Percentiles rank a stretch among this genome's conserved stretches.
Conservation (phyloP, 169 alveolate genomes). For the Cryptosporidium xiaoi region DNA sequence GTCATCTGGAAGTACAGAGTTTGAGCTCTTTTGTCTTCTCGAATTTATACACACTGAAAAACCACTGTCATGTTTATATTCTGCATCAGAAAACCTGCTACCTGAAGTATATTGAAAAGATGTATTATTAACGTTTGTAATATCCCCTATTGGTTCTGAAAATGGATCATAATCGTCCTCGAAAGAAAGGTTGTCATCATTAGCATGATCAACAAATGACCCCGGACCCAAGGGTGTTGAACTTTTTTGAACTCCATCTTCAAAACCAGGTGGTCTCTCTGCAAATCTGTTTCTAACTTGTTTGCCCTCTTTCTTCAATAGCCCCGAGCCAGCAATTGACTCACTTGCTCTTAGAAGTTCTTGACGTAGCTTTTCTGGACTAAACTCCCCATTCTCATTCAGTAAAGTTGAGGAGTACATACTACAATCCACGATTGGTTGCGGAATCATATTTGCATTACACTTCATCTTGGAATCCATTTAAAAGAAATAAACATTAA, state of each 20-base stretch:
- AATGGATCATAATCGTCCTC: slow-evolving; percentile 74
- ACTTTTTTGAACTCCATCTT: slow-evolving; percentile 2
- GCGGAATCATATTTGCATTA: slow-evolving; percentile 48
- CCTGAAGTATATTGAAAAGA: not conserved
- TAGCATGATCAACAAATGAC: slow-evolving; percentile 1
- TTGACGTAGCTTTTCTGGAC: slow-evolving; percentile 51
- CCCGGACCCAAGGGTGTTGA: slow-evolving; percentile 6
- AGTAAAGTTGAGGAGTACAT: slow-evolving; percentile 68
- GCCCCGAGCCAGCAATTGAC: slow-evolving; percentile 5
- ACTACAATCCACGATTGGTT: slow-evolving; percentile 63
- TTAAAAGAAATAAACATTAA: not conserved
- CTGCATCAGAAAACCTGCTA: slow-evolving; percentile 22
- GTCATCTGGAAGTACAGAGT: slow-evolving; percentile 67
- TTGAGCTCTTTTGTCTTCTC: slow-evolving; percentile 21
- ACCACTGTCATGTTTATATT: slow-evolving; percentile 27
- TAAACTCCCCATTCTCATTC: slow-evolving; percentile 70
- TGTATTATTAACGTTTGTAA: slow-evolving; percentile 8
- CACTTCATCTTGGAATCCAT: slow-evolving; percentile 33
- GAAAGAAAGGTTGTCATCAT: slow-evolving; percentile 30
- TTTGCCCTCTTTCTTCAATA: slow-evolving; percentile 9
- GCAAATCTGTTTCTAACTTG: slow-evolving; percentile 37
- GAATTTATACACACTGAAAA: not conserved
- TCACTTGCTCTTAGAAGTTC: slow-evolving; percentile 62
- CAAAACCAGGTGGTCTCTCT: slow-evolving; percentile 47
- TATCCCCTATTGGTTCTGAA: slow-evolving; percentile 33